Base-by-base conservation (phyloP, 2,329 filamentous ascomycete species). In the Trichophyton schoenleinii region DNA sequence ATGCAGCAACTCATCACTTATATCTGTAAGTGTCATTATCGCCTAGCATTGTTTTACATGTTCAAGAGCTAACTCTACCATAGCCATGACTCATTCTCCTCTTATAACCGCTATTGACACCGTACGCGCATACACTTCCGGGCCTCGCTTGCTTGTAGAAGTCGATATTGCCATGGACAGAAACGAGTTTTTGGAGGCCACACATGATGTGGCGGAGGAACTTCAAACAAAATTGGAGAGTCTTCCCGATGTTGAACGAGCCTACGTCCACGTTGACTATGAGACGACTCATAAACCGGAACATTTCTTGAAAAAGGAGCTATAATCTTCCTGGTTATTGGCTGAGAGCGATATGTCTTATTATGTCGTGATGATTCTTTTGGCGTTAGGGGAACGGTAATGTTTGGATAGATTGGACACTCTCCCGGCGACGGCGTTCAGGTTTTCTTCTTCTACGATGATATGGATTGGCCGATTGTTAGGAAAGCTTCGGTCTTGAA, bases 241-340 rank as follows among this genome's bases (percentile, higher is more conserved):
- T 61, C 75, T 99, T 65, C 92, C 94, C 0, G 87, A 96, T 71
- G 86, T 97, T 8, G 94, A 97, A 80, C 79, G 94, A 63, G 91
- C 91, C 0, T 97, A 96, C 71, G 94, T 97, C 20, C 94, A 99
- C 73, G 91, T 96, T 18, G 94, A 99, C 73, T 97, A 95, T 68
- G 94, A 97, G 78, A 96, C 91, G 3, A 91, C 87, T 18, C 94
- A 97, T 74, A 91, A 94, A 73, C 92, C 92, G 0, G 91, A 96
- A 78, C 91, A 87, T 71, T 85, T 82, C 65, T 72, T 83, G 71
- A 86, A 86, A 72, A 86, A 86, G 74, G 83, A 86, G 67, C 69
- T 86, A 55, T 85, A 70, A 63, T 28, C 18, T 38, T 22, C 11
- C 9, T 55, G 18, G 11, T 34, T 57, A 34, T 55, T n/a, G 15